phyloP scores from a whole-genome alignment of 2,329 filamentous ascomycete genomes.

The Drechmeria coniospora region DNA sequence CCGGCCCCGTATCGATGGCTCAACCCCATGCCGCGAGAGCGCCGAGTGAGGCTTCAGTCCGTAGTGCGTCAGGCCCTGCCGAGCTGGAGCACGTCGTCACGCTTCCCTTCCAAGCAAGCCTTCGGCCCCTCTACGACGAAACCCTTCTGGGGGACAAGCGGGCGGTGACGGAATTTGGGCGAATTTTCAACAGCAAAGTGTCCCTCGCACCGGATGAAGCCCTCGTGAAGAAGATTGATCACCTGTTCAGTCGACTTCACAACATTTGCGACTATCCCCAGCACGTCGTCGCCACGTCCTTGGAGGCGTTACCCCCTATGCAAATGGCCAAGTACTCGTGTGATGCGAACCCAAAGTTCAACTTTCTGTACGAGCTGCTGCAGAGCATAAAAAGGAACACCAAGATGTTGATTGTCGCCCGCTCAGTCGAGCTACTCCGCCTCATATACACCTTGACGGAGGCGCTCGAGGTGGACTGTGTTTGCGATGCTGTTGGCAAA shows the following conservation, averaged over 20 bases:
- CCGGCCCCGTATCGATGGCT: conserved; percentile 11
- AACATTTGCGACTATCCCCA: conserved; percentile 43
- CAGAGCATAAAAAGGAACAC: conserved; percentile 26
- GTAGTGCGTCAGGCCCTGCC: conserved; percentile 3
- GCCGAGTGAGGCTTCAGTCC: conserved; percentile 7
- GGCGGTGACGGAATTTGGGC: conserved; percentile 29
- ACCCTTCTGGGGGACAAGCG: conserved; percentile 27
- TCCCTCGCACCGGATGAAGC: conserved; percentile 21
- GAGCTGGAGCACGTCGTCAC: conserved; percentile 33
- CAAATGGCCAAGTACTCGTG: conserved; percentile 36
- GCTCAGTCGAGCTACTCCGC: conserved; percentile 31
- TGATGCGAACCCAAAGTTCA: conserved; percentile 43
- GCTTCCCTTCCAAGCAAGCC: conserved; percentile 38
- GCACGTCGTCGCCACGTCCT: conserved; percentile 28
- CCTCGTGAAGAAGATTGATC: conserved; percentile 30
- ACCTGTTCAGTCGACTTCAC: conserved; percentile 33
- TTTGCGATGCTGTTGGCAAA: conserved; percentile 16
- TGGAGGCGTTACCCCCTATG: conserved; percentile 20
- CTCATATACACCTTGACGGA: conserved; percentile 35
- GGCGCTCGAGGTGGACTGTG: conserved; percentile 20
- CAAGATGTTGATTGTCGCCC: conserved; percentile 37
- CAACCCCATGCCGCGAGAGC: conserved; percentile 12
- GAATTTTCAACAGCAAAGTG: conserved; percentile 24
- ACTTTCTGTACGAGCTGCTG: conserved; percentile 41
- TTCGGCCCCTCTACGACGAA: conserved; percentile 35